Base-by-base conservation (phyloP, 768 basidiomycete species). In the Mycena rebaudengoi region DNA sequence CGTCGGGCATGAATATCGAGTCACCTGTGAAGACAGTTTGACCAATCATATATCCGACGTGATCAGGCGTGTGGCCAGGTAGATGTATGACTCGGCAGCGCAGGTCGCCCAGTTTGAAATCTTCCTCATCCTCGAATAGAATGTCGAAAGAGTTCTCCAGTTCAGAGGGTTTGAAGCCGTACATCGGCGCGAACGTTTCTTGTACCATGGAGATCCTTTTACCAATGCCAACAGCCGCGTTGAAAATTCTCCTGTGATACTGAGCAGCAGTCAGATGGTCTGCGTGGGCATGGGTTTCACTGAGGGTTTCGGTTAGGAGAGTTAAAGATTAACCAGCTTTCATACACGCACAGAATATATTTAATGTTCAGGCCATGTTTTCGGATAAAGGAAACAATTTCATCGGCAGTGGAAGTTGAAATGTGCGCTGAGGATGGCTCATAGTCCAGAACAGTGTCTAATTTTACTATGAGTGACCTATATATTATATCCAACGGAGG, bases 1-100 rank as follows among this genome's bases (percentile, higher is more conserved):
- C 72, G 44, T 79, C 78, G 21, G 78, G 79, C 75, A 78, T 49
- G 52, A 81, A 81, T 52, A 80, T 79, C 6, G 78, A 79, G 39
- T 80, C 79, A 4, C 79, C 78, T 6, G 75, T 76, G 55, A 80
- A 80, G 20, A 78, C 75, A 16, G 75, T 71, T 29, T 74, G 70
- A 16, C 77, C 77, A 37, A 81, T 62, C 10, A 79, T 61, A 61
- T 78, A 81, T 11, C 75, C 76, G 21, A 79, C 66, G 50, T 76
- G 78, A 54, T 78, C 78, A 13, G 77, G 78, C 5, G 78, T 78
- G 35, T 81, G 80, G 0, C 79, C 79, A 4, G 78, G 79, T 0
- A 81, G 71, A 64, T 78, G 75, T 25, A 78, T 71, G 26, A 78
- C 77, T 25, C 67, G 63, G 49, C 75, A 77, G 10, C 65, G 59